Conservation (phyloP, 2,329 filamentous ascomycete genomes). For the Escovopsis weberi region DNA sequence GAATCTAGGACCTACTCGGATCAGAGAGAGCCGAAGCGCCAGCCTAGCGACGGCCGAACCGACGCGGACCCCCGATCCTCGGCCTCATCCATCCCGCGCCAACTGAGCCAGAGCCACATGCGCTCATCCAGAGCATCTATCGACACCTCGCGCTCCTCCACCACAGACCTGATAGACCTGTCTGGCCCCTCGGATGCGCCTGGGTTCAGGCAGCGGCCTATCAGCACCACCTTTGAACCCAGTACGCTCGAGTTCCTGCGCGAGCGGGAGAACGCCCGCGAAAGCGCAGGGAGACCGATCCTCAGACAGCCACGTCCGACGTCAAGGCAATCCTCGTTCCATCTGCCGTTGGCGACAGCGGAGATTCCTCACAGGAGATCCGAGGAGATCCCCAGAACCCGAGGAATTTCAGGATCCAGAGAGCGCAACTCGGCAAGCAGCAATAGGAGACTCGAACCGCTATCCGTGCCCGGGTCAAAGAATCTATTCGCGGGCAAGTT, state of each 20-base stretch:
- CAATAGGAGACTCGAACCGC: slow-evolving; percentile 58
- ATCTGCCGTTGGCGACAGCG: slow-evolving; percentile 27
- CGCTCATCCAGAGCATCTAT: slow-evolving; percentile 7
- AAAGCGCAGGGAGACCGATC: slow-evolving; percentile 35
- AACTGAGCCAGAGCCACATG: slow-evolving; percentile 7
- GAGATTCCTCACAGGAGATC: slow-evolving; percentile 34
- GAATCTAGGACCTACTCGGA: not conserved
- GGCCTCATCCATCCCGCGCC: slow-evolving; percentile 9
- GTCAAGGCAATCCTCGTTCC: slow-evolving; percentile 7
- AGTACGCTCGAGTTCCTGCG: slow-evolving; percentile 64
- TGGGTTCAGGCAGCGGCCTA: slow-evolving; percentile 48
- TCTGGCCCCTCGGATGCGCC: slow-evolving; percentile 15
- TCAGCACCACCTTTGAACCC: slow-evolving; percentile 70
- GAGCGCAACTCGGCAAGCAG: slow-evolving; percentile 31
- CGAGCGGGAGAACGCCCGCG: slow-evolving; percentile 53
- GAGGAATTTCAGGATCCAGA: slow-evolving; percentile 50
- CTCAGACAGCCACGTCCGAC: slow-evolving; percentile 12
- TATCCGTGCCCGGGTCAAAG: slow-evolving; percentile 60
- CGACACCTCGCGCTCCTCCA: slow-evolving; percentile 11
- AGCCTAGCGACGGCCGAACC: not conserved
- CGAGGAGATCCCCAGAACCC: slow-evolving; percentile 65
- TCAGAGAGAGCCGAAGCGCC: not conserved
- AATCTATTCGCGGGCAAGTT: slow-evolving; percentile 78
- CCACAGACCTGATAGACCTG: slow-evolving; percentile 9
- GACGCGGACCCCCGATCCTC: slow-evolving; percentile 3